Conservation (phyloP, 139 green algal genomes). For the Coelastrella sp. region DNA sequence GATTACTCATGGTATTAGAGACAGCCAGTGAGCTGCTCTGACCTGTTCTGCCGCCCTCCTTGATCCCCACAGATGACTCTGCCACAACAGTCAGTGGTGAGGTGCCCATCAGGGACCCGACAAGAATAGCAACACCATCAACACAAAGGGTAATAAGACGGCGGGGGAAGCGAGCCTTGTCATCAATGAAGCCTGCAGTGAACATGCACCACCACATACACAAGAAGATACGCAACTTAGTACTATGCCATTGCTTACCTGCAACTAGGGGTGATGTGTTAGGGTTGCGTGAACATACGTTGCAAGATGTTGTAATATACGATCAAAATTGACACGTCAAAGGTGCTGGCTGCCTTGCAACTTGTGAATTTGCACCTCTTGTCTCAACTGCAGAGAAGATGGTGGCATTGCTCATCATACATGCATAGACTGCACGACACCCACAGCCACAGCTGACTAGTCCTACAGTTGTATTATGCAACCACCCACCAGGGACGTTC, state of each 20-base stretch:
- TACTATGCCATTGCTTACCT: no score
- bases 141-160: slow-evolving; percentile 71
- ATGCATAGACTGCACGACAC: no score
- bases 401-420: no score
- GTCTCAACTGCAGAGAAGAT: no score
- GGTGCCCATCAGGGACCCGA: slow-evolving; percentile 81
- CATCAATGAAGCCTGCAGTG: slow-evolving; percentile 49
- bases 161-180: slow-evolving; percentile 50
- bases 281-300: no score
- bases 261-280: no score
- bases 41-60: slow-evolving; percentile 62
- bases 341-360: no score
- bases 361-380: no score
- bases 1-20: background rate
- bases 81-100: slow-evolving; percentile 81
- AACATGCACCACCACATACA: background rate
- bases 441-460: no score
- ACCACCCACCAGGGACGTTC: slow-evolving; percentile 54
- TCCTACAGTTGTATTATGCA: background rate
- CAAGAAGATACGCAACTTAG: no score
- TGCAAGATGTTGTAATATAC: no score
- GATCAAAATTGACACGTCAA: no score
- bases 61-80: slow-evolving; percentile 60
- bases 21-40: background rate
- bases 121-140: slow-evolving; percentile 77